phyloP scores from a whole-genome alignment of 106 monocot genomes.

The Vanilla planifolia region DNA sequence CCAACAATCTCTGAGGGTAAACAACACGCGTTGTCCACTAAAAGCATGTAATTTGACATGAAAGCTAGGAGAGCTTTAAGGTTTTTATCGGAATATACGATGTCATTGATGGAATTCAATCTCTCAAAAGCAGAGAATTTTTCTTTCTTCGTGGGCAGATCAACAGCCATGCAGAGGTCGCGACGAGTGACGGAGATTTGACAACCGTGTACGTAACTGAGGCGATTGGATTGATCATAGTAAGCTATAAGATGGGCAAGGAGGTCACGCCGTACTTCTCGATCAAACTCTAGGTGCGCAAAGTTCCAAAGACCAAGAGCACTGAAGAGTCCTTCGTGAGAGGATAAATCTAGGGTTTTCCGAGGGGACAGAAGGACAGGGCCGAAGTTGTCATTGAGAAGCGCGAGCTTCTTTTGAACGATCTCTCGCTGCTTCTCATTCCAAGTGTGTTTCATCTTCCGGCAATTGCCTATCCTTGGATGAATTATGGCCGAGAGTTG shows the following conservation, averaged over 20 bases:
- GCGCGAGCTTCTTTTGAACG: conserved; percentile 14
- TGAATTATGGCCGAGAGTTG: not conserved
- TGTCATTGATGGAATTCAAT: not conserved
- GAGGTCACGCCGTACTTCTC: conserved; percentile 45
- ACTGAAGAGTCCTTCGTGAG: conserved; percentile 48
- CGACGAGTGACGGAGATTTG: conserved; percentile 24
- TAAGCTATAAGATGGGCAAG: conserved; percentile 42
- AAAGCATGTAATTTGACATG: conserved; percentile 47
- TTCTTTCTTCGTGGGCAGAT: conserved; percentile 35
- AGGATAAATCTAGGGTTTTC: conserved; percentile 13
- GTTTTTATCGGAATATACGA: conserved; percentile 17
- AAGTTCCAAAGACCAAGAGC: conserved; percentile 65
- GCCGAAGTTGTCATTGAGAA: conserved; percentile 21
- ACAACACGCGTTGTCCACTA: conserved; percentile 39
- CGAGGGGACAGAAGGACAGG: conserved; percentile 19
- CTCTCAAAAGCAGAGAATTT: not conserved
- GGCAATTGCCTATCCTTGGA: not conserved
- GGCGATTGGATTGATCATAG: conserved; percentile 32
- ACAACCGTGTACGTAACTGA: conserved; percentile 32
- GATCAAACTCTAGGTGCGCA: conserved; percentile 23
- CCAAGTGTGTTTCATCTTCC: conserved; percentile 13
- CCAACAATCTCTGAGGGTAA: conserved; percentile 41
- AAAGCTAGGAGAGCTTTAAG: conserved; percentile 29
- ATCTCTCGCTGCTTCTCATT: conserved; percentile 31
- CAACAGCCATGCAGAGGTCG: conserved; percentile 37